Base-by-base conservation (phyloP, 805 yeast genomes). In the Yamadazyma kitorensis region DNA sequence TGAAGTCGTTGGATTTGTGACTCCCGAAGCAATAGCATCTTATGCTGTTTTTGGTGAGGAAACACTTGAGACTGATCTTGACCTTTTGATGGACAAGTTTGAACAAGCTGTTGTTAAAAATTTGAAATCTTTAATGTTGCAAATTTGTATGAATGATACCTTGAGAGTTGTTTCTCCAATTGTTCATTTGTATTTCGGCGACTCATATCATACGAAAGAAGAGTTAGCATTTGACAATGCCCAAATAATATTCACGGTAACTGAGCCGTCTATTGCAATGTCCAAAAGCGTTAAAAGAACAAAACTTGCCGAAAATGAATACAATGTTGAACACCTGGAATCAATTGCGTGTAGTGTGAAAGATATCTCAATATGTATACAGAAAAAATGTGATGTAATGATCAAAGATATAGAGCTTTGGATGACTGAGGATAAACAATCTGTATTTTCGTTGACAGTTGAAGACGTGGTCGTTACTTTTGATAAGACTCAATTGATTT, bases 71-170 rank as follows among this genome's bases (percentile, higher is more conserved):
- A 59, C 62, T 11, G 61, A 72, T 2, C 51, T 78, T 21, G 70
- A 68, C 7, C 63, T 68, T 9, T 63, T 78, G 4, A 59, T 88
- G 46, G 96, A 89, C 53, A 53, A 54, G 12, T 57, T 87, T 11
- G 94, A 89, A 39, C 54, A 75, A 12, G 74, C 76, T 7, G 73
- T 82, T 2, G 65, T 85, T 9, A 54, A 57, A 21, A 57, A 61
- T 6, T 54, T 85, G 17, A 57, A 64, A 17, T 33, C 32, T 6
- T 52, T 59, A 15, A 48, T 70, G 28, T 36, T 46, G 4, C 56
- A 61, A 2, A 43, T 55, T 0, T 57, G 68, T 1, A 45, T 54
- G n/a, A 62, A 69, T 5, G 48, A 52, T 17, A 78, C 72, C 38
- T 10, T 74, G 8, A 60, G 82, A 20, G 36, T 81, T 6, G 68